phyloP scores from a whole-genome alignment of 176 grass and related monocot species.

The Carex pumila region DNA sequence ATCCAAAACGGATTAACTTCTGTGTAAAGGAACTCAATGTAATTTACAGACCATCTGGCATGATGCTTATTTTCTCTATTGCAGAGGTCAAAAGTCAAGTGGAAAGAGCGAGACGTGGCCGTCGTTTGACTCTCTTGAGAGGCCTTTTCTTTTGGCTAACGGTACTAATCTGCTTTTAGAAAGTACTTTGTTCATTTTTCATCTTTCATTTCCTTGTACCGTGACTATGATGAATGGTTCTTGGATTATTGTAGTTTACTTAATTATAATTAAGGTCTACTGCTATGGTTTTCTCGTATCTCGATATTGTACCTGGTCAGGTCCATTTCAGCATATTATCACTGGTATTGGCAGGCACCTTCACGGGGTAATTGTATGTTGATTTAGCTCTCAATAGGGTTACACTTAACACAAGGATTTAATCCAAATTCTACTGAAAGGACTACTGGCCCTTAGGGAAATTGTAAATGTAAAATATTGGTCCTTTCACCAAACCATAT shows the following conservation, averaged over 20 bases:
- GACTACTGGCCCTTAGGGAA: neutral
- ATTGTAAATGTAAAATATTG: neutral
- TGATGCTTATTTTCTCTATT: constrained; percentile 18
- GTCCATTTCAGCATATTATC: neutral
- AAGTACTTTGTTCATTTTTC: neutral
- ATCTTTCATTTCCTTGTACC: neutral
- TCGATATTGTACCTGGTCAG: neutral
- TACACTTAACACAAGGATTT: neutral
- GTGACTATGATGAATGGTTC: neutral
- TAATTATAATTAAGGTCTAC: neutral
- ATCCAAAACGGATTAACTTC: neutral
- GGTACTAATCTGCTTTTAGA: constrained; percentile 23
- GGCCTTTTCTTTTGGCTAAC: constrained; percentile 78
- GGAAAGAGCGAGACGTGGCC: neutral
- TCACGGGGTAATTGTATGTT: neutral
- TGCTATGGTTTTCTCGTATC: neutral
- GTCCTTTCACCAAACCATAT: neutral
- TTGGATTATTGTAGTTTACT: neutral
- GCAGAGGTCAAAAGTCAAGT: constrained; percentile 44
- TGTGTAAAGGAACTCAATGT: neutral
- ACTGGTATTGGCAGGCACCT: neutral
- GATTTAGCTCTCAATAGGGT: neutral
- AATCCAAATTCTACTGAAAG: constrained; percentile 1
- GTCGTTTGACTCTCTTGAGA: constrained; percentile 60
- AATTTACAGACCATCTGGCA: constrained; percentile 4